phyloP scores from a whole-genome alignment of 176 grass and related monocot species.

The Carex myosuroides region DNA sequence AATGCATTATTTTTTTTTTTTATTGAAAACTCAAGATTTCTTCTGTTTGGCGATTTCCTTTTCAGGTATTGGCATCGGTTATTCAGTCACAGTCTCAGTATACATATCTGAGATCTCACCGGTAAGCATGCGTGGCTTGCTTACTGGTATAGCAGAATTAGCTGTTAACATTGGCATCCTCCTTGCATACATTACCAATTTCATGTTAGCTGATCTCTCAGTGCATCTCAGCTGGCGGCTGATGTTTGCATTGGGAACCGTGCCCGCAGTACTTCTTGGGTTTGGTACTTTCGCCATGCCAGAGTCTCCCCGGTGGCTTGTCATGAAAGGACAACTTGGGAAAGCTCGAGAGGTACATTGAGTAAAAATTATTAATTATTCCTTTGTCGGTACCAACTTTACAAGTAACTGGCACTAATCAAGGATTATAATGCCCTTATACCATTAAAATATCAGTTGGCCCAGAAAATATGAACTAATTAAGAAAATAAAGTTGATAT shows the following conservation, averaged over 20 bases:
- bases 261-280: constrained; percentile 25
- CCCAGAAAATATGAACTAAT: background rate
- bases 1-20: background rate
- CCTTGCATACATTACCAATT: constrained; percentile 40
- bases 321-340: constrained; percentile 36
- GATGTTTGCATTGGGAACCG: constrained; percentile 27
- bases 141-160: constrained; percentile 12
- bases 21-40: background rate
- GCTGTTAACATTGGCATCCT: constrained; percentile 26
- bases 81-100: constrained; percentile 24
- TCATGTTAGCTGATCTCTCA: constrained; percentile 30
- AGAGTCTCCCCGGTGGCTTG: constrained; percentile 66
- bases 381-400: background rate
- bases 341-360: constrained; percentile 27
- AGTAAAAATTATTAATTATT: background rate
- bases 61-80: constrained; percentile 24
- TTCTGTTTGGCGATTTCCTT: constrained; percentile 1
- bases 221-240: constrained; percentile 36
- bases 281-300: constrained; percentile 36
- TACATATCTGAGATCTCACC: constrained; percentile 50
- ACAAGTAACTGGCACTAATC: background rate
- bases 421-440: background rate
- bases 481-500: background rate
- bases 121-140: constrained; percentile 28
- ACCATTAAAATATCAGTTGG: background rate